Conservation (phyloP, 352 stramenopile species). For the Pythium oligandrum region DNA sequence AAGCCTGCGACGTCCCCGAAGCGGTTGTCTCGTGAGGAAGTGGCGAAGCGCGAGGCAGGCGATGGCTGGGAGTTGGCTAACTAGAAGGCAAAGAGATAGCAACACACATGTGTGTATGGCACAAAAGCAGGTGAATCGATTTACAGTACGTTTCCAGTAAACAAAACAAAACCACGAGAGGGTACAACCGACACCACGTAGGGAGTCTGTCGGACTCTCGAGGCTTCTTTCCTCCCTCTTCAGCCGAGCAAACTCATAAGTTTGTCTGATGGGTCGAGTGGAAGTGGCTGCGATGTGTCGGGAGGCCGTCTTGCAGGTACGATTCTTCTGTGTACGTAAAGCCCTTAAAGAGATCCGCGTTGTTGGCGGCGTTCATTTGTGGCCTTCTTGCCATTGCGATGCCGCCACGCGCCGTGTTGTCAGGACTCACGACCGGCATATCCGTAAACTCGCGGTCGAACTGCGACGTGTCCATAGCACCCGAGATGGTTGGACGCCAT, state of each 20-base stretch:
- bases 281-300: conserved; percentile 17
- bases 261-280: conserved; percentile 25
- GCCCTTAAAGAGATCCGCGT: conserved; percentile 74
- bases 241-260: conserved; percentile 21
- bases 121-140: background rate
- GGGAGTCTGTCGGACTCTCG: no score
- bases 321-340: conserved; percentile 86
- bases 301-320: conserved; percentile 60
- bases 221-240: no score
- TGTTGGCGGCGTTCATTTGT: conserved; percentile 48
- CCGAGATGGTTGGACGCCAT: conserved; percentile 91
- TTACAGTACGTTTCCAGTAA: background rate
- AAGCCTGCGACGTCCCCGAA: conserved; percentile 4
- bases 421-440: conserved; percentile 94
- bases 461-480: conserved; percentile 95
- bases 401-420: conserved; percentile 57
- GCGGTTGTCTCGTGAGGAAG: conserved; percentile 11
- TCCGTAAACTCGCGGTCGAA: conserved; percentile 97
- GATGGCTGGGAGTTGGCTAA: conserved; percentile 51
- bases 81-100: conserved; percentile 18
- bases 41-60: conserved; percentile 17
- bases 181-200: no score
- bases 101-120: background rate
- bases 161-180: background rate
- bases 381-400: conserved; percentile 42